Base-by-base conservation (phyloP, 2,329 filamentous ascomycete species). In the Cryphonectria japonica region DNA sequence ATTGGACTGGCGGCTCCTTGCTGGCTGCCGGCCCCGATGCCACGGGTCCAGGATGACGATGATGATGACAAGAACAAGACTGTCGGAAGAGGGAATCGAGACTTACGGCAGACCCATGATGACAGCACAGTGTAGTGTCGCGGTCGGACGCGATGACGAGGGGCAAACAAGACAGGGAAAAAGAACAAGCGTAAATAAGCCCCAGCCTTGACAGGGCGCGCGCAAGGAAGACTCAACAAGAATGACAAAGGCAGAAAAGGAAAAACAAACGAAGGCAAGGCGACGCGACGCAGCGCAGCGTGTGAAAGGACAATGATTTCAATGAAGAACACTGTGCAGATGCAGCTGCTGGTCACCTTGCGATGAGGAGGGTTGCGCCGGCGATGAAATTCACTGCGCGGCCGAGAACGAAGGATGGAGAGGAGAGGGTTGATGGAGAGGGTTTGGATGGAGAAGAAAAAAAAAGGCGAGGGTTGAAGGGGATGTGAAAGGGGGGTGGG, bases 81-180 rank as follows among this genome's bases (percentile, higher is more conserved):
- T 4, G 59, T 32, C 54, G 64, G 62, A 22, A 16, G n/a, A 22
- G 37, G 46, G 14, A 11, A 32, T 57, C 2, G 8, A 60, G 16
- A 71, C 71, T 73, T 52, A 73, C 71, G 71, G 71, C 50, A 73
- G 66, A 71, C 71, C 71, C 71, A 73, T 73, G 63, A 34, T 71
- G 67, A 63, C n/a, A 39, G 29, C 22, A 63, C n/a, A 39, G 29
- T 50, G 26, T 32, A 11, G 34, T 52, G 43, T 63, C 59, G 46
- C 67, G 41, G n/a, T 37, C 41, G n/a, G 43, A 54, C 66, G 39
- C 63, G 63, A 37, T 59, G 66, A 57, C 68, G 66, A 72, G 64
- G 70, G 63, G 68, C 26, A 37, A 60, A 52, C 32, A 9, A 22
- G 32, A 7, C 61, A 11, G 59, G 69, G 37, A 39, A n/a, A 7